phyloP scores from a whole-genome alignment of 2,329 filamentous ascomycete genomes.

The Pyrenophora tritici-repentis region DNA sequence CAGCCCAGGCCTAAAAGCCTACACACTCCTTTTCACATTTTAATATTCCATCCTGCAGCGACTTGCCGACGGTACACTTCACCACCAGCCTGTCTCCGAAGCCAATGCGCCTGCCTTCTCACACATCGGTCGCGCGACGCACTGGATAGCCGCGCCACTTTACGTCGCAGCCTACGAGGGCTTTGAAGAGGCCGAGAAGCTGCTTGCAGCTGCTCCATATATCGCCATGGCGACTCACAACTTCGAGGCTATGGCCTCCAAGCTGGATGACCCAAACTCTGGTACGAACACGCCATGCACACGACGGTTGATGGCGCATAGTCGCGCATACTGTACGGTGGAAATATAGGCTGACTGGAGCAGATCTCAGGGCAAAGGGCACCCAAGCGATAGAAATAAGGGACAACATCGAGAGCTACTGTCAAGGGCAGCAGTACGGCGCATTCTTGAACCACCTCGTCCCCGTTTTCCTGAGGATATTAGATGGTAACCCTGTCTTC shows the following conservation, averaged over 20 bases:
- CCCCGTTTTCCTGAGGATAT: conserved; percentile 83
- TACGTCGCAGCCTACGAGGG: conserved; percentile 11
- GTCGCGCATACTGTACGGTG: conserved; percentile 1
- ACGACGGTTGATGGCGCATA: neutral
- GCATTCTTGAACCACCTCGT: conserved; percentile 85
- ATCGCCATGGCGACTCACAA: conserved; percentile 48
- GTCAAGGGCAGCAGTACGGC: conserved; percentile 74
- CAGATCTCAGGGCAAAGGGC: conserved; percentile 81
- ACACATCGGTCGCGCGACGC: conserved; percentile 17
- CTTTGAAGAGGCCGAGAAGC: conserved; percentile 21
- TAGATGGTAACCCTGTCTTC: conserved; percentile 87
- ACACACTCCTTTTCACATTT: conserved; percentile 29
- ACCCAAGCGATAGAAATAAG: conserved; percentile 84
- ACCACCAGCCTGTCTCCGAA: conserved; percentile 23
- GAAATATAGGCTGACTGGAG: conserved; percentile 24
- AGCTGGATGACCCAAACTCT: conserved; percentile 52
- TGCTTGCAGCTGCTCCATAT: conserved; percentile 30
- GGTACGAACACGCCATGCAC: conserved; percentile 30
- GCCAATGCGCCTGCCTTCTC: conserved; percentile 33
- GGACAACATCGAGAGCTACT: conserved; percentile 90
- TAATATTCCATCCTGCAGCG: conserved; percentile 21
- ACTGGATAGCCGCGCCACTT: conserved; percentile 16
- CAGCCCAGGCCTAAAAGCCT: conserved; percentile 23
- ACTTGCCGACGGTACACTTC: conserved; percentile 10
- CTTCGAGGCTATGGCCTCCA: conserved; percentile 54